A percentile compares a stretch with the other conserved stretches of the same genome.
Conservation (phyloP, 148 eudicot species). For the Rhododendron ovatum region DNA sequence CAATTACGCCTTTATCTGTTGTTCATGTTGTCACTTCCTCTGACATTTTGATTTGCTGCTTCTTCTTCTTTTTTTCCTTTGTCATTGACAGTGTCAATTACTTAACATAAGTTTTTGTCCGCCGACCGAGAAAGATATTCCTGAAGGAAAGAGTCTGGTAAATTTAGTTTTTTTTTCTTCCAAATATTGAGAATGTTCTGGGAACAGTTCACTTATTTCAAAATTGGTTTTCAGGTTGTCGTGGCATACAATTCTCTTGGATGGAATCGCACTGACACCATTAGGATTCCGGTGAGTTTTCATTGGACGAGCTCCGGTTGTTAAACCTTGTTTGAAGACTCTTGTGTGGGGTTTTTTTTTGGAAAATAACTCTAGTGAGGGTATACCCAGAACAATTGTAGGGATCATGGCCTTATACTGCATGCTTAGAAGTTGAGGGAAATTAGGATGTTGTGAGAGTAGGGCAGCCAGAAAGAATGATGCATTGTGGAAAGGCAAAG, state of each 20-base stretch:
- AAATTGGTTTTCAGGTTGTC: slow-evolving; percentile 51
- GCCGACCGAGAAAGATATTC: slow-evolving; percentile 64
- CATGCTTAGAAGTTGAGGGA: not conserved
- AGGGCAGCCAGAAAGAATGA: not conserved
- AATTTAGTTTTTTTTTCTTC: not conserved
- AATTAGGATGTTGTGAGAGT: not conserved
- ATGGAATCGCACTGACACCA: slow-evolving; percentile 69
- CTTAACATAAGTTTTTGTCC: slow-evolving; percentile 90
- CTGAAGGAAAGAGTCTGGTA: slow-evolving; percentile 79
- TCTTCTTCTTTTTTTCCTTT: not conserved
- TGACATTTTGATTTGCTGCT: not conserved
- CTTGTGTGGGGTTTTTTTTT: no score
- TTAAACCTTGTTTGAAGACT: slow-evolving; percentile 8
- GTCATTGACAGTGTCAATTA: slow-evolving; percentile 63
- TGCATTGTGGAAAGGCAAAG: no score
- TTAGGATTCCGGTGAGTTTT: slow-evolving; percentile 69
- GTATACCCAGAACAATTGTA: not conserved
- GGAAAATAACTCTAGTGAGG: no score
- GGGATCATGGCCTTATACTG: not conserved
- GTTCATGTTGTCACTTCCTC: not conserved
- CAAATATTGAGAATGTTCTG: slow-evolving; percentile 2
- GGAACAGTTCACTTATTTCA: not conserved
- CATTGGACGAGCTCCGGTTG: not conserved
- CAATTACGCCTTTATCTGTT: not conserved
- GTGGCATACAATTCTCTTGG: slow-evolving; percentile 86